Evolutionary conservation across 2,329 filamentous ascomycete species (phyloP).

Genomic region (Tympanopsis confertula): DNA sequence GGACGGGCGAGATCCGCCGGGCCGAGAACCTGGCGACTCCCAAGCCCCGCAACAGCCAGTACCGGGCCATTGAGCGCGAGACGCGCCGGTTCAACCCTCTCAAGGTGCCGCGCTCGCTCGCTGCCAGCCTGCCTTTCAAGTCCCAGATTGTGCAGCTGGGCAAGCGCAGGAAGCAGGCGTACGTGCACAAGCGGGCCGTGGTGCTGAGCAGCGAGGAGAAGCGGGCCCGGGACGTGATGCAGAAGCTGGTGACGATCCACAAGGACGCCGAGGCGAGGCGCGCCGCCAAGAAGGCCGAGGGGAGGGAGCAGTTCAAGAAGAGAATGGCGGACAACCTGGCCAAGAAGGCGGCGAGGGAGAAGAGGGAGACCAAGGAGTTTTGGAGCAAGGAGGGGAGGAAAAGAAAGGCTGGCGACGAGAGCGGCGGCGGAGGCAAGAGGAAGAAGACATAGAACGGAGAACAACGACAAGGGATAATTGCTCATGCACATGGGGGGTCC

Average conservation of each 20-base stretch:
- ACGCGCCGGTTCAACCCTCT: constrained; percentile 67
- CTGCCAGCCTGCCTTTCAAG: constrained; percentile 54
- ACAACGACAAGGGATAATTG: too few species aligned
- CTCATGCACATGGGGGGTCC: too few species aligned
- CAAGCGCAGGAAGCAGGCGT: constrained; percentile 46
- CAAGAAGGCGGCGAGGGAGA: constrained; percentile 24
- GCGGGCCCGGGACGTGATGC: constrained; percentile 50
- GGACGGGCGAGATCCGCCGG: constrained; percentile 81
- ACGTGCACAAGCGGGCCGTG: constrained; percentile 56
- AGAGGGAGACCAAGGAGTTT: not conserved
- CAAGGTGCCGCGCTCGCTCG: constrained; percentile 37
- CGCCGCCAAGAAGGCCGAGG: constrained; percentile 49
- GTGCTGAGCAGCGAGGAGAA: constrained; percentile 49
- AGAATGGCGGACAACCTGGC: constrained; percentile 52
- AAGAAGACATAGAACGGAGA: constrained; percentile 48
- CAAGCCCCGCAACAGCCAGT: constrained; percentile 71
- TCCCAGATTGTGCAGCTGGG: constrained; percentile 52
- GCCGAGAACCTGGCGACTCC: constrained; percentile 68
- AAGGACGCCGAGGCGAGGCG: constrained; percentile 59
- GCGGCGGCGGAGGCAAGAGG: constrained; percentile 54
- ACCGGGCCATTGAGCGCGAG: constrained; percentile 56
- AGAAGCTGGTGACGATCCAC: constrained; percentile 51
- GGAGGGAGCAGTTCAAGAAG: constrained; percentile 44
- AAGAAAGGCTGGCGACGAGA: constrained; percentile 61
- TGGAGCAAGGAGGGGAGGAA: constrained; percentile 23